These are phyloP conservation scores for Daldinia sp. DNA, from an alignment of 2,329 filamentous ascomycete genomes.

Conservation along the genomic window DNA sequence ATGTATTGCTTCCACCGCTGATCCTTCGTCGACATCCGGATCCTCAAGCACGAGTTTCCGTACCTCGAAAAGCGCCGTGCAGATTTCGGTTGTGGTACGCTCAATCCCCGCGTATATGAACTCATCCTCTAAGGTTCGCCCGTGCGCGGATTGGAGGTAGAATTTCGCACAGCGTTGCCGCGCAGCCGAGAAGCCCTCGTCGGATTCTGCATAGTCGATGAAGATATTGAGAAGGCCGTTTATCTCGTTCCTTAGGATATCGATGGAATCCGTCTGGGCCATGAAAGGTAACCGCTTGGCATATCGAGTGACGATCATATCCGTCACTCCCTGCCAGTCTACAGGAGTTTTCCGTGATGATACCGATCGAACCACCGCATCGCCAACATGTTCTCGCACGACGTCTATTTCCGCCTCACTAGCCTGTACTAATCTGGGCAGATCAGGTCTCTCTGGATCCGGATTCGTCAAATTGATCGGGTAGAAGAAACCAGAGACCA, in stretches of 20 bases:
- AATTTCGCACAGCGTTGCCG: constrained; percentile 62
- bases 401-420: constrained; percentile 49
- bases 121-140: constrained; percentile 57
- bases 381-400: constrained; percentile 59
- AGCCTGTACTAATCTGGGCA: constrained; percentile 52
- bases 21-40: constrained; percentile 17
- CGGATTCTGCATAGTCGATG: constrained; percentile 56
- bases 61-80: constrained; percentile 48
- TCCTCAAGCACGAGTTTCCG: constrained; percentile 46
- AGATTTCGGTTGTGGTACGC: constrained; percentile 38
- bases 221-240: constrained; percentile 57
- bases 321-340: constrained; percentile 76
- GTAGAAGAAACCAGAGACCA: constrained; percentile 65
- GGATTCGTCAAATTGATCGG: constrained; percentile 63
- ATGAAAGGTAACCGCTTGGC: constrained; percentile 64
- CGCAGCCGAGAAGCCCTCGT: constrained; percentile 52
- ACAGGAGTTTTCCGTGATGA: constrained; percentile 51
- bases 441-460: constrained; percentile 50
- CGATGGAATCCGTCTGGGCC: constrained; percentile 47
- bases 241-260: constrained; percentile 54
- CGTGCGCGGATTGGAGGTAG: constrained; percentile 54
- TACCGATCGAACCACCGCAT: constrained; percentile 52
- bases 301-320: constrained; percentile 75
- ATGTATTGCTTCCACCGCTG: constrained; percentile 18
- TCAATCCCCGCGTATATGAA: constrained; percentile 60